Evolutionary conservation across 371 early-diverging fungal genomes (phyloP), one percentile per base, ranked within the genome.

Genomic region (Saksenaea vasiformis): DNA sequence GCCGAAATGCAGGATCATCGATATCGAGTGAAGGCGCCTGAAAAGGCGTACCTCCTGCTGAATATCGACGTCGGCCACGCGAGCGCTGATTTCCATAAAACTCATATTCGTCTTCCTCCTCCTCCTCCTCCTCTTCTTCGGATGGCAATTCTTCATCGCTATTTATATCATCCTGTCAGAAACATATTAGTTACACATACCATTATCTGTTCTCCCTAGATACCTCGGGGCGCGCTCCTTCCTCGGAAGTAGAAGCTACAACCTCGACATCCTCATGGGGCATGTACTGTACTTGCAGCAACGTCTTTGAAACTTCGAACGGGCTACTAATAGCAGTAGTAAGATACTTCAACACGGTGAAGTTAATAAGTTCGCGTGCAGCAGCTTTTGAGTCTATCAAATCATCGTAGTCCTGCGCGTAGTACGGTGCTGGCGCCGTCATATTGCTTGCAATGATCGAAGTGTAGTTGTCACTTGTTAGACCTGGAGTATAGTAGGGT

Each of bases 211-310:
- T 47, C 22, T 47, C 10, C 24, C 22, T 9, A 22, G 2, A 22
- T 47, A 47, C 51, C 51, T 47, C 24, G 22, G 24, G 24, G 22
- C 22, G 5, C 24, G 70, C 59, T 1, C 60, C 58, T 8, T 59
- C 66, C 34, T 54, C 55, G 4, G 58, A 28, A 43, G 58, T 37
- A 39, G 58, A 35, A 35, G 75, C 69, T 31, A 68, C 41, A 5
- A 79, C 59, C 47, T 83, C 71, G 14, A 65, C 70, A 53, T 73
- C 74, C 69, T 82, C 81, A 60, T 77, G 83, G 54, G 93, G 92
- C 64, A 88, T 60, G 62, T 90, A 90, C 75, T 93, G 94, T n/a
- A 93, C 90, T 74, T 93, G 93, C 47, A 92, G 68, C 22, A 95
- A 70, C 8, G 92, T 94, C 56, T 87, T 88, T 2, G 87, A 86